Evolutionary conservation across 2,329 filamentous ascomycete species (phyloP), one percentile per base, ranked within the genome.

Genomic region (Lojkania enalia): DNA sequence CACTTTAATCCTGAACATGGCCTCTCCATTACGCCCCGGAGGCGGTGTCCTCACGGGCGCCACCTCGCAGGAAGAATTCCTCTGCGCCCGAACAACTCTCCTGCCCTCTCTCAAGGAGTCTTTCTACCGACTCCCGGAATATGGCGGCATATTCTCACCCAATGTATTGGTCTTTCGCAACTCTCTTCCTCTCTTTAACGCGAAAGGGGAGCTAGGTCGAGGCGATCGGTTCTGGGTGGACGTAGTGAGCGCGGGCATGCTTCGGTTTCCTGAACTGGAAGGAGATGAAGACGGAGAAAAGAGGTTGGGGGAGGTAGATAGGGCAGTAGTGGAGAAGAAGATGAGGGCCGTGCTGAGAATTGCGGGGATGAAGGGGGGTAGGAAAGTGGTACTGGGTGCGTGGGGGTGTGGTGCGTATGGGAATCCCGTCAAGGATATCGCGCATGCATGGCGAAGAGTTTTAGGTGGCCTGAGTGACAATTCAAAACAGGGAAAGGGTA

Each of bases 351-450:
- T 84, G 1, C 57, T 86, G 61, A 71, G 81, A 1, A 76, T 85
- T 3, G 54, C 49, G 4, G 71, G 74, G 2, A 62, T 71, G 6
- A 57, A 66, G 45, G 76, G 77, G 0, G 71, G 71, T 3, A 71
- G 66, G 27, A 75, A 69, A 43, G 54, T 85, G 0, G 78, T 86
- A 0, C 69, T 86, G 0, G 83, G 83, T 0, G 82, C 83, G 0
- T 85, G 82, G 81, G 83, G 83, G 0, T 85, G 82, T 48, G 83
- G 83, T 2, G 80, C 80, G 0, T 82, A 84, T 45, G 81, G 80
- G 0, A 85, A 86, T 49, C 83, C 83, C 0, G 75, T 83, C 0
- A 67, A 67, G 1, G 81, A 85, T 61, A 68, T 86, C 20, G 82
- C 82, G 12, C 66, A 70, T 14, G 74, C 77, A 0, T 86, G 83